These are phyloP conservation scores for Pythium phragmiticola DNA, from an alignment of 352 stramenopile species.

Conservation along the genomic window DNA sequence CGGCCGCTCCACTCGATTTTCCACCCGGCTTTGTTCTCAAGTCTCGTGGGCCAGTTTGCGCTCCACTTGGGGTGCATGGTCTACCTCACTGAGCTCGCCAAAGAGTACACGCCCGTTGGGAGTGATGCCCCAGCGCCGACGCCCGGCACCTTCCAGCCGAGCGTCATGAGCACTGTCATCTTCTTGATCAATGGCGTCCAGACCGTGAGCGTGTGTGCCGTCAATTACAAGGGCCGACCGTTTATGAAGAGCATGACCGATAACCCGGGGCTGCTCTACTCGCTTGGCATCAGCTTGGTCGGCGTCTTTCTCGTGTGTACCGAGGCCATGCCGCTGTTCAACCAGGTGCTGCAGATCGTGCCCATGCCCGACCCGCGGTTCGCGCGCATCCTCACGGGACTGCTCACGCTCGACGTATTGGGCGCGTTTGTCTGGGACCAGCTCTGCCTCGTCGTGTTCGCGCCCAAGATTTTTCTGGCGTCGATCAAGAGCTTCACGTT, in stretches of 20 bases:
- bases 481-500: constrained; percentile 72
- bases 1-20: constrained; percentile 96
- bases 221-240: constrained; percentile 98
- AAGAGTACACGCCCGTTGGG: constrained; percentile 82
- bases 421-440: constrained; percentile 87
- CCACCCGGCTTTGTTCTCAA: constrained; percentile 90
- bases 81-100: constrained; percentile 88
- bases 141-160: constrained; percentile 95
- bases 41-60: constrained; percentile 94
- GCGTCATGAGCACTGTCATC: constrained; percentile 97
- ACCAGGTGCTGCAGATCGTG: constrained; percentile 92
- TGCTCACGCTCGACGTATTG: constrained; percentile 83
- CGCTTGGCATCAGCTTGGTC: constrained; percentile 81
- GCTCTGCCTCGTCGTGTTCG: constrained; percentile 81
- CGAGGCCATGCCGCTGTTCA: constrained; percentile 89
- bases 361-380: constrained; percentile 88
- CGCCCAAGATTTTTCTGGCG: constrained; percentile 84
- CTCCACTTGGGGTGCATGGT: constrained; percentile 95
- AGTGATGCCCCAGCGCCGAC: constrained; percentile 73
- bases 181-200: constrained; percentile 96
- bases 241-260: constrained; percentile 98
- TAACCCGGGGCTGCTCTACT: constrained; percentile 95
- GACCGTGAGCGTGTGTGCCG: constrained; percentile 97
- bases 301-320: constrained; percentile 92
- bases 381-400: constrained; percentile 71